Base-by-base conservation (phyloP, 208 protist species). In the Trypanosomatidae sp. region DNA sequence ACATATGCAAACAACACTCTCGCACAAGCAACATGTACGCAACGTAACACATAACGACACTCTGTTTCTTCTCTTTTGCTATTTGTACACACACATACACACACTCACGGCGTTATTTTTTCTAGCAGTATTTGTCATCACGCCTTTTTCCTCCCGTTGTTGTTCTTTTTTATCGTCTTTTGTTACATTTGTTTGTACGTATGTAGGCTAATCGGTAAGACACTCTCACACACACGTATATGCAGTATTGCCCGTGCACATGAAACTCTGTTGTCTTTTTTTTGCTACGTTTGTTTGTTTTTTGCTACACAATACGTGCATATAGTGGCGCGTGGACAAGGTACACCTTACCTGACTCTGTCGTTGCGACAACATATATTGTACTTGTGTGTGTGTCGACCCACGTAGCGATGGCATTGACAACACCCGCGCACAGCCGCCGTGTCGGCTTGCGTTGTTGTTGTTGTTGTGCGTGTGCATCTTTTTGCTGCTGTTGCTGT, bases 331-430 rank as follows among this genome's bases (percentile, higher is more conserved):
- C n/a, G n/a, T n/a, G 42, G 3, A 59, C 26, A 8, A 59, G 13
- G 11, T 33, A 37, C 18, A 59, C 24, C 7, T 51, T 27, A 11
- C 53, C 53, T 21, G 27, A 40, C 26, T 59, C 53, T 7, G 53
- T 52, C 6, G 19, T 39, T 11, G 44, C 53, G 20, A 52, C 7
- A 19, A 59, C 13, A 27, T 30, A n/a, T 43, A 45, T 18, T 30
- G 40, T 18, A 56, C 15, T 27, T 20, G 19, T 2, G 19, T 47
- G 4, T 20, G 24, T 22, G 6, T 3, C 4, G 16, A 11, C 21
- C 2, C 56, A 69, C 44, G 68, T 46, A 8, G 69, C 73, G 11
- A 88, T 69, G 18, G 56, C 68, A 48, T 88, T 88, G 15, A 88
- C 70, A 6, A 78, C 78, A 19, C 76, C 78, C 6, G 60, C 60